Base-by-base conservation (phyloP, 2,329 filamentous ascomycete species). In the Daldinia sp. region DNA sequence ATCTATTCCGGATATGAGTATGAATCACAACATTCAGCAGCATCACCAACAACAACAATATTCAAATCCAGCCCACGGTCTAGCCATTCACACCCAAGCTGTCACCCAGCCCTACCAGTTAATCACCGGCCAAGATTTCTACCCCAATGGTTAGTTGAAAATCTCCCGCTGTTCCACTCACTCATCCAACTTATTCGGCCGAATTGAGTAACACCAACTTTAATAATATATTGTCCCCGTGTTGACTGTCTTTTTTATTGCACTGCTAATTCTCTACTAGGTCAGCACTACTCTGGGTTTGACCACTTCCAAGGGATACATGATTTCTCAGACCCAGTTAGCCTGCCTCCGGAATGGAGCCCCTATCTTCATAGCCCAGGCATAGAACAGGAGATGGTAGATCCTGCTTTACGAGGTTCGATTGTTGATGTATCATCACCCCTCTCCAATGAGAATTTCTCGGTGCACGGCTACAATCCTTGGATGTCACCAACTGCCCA, bases 1-100 rank as follows among this genome's bases (percentile, higher is more conserved):
- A 15, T 77, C 79, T 13, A 74, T 80, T 9, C 77, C 79, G 7
- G 76, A 79, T 23, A 75, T 80, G 72, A 75, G 70, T 60, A 69
- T 75, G 56, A 72, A 77, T 53, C 74, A 74, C 26, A 72, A 75
- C 73, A 46, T 74, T 18, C 73, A 72, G 12, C 53, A 56, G 7
- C 53, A 54, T 5, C 50, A 54, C 4, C 51, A 37, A 3, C 51
- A 35, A 39, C 51, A 37, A 15, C 51, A 42, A 41, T 42, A 42
- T 56, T 64, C 74, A 18, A 68, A 63, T 51, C 54, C 73, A 35
- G 56, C 69, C 46, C 72, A 72, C 53, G 74, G 71, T 59, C 63
- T 74, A 57, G 64, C 63, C 44, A 65, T 75, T 60, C 65, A 71
- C 28, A 67, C 59, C 46, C 75, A 76, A 37, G 67, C 68, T 53